phyloP scores from a whole-genome alignment of 192 early-diverging fungal species.

The Coemansia pectinata region DNA sequence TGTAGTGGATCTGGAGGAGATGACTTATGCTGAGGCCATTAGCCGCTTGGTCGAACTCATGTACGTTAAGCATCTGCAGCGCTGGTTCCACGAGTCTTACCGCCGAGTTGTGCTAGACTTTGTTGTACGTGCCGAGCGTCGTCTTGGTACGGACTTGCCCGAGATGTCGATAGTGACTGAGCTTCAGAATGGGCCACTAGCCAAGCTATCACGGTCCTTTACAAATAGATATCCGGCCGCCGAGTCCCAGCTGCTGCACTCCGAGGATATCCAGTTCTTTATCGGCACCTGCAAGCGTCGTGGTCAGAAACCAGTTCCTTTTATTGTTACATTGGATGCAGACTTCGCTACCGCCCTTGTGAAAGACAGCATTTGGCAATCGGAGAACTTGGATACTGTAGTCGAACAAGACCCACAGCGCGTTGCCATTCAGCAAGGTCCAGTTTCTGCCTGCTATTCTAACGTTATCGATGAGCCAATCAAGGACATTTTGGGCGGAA shows the following conservation, averaged over 20 bases:
- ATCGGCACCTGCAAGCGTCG: conserved; percentile 54
- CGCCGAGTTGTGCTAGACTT: conserved; percentile 76
- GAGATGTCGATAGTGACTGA: background rate
- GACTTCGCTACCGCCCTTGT: conserved; percentile 90
- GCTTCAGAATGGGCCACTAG: background rate
- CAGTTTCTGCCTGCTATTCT: conserved; percentile 75
- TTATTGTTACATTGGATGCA: conserved; percentile 82
- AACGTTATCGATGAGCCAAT: conserved; percentile 80
- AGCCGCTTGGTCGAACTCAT: conserved; percentile 79
- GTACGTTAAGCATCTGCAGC: conserved; percentile 67
- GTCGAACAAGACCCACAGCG: conserved; percentile 83
- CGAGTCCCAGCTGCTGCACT: conserved; percentile 8
- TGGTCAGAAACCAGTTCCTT: conserved; percentile 86
- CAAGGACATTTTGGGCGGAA: conserved; percentile 81
- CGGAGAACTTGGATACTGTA: conserved; percentile 82
- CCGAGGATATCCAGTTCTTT: conserved; percentile 45
- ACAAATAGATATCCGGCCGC: conserved; percentile 11
- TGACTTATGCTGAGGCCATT: conserved; percentile 89
- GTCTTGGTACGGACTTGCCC: conserved; percentile 55
- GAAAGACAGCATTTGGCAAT: conserved; percentile 90
- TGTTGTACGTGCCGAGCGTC: conserved; percentile 81
- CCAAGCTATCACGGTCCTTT: conserved; percentile 20
- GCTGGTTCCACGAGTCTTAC: conserved; percentile 80
- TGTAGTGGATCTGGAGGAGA: conserved; percentile 81
- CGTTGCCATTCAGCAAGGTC: conserved; percentile 86